These are phyloP conservation scores for Begonia masoniana DNA, from an alignment of 306 rosid genomes.

Conservation along the genomic window DNA sequence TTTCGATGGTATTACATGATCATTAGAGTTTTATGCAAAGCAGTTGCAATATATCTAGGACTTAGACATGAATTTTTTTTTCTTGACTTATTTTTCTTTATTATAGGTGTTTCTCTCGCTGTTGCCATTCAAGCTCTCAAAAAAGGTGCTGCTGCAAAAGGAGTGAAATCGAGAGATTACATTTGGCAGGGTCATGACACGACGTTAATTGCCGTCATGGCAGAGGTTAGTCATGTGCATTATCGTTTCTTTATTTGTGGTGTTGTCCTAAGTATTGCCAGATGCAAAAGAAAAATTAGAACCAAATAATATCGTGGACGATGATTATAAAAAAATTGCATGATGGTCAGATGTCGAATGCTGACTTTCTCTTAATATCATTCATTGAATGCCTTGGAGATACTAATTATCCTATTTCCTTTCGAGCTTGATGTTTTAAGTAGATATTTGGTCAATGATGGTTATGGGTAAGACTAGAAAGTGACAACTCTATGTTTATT, in stretches of 20 bases:
- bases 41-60: background rate
- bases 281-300: no score
- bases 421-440: no score
- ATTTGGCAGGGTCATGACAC: conserved; percentile 99
- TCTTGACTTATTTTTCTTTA: background rate
- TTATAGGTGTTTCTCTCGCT: conserved; percentile 81
- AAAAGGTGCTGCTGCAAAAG: conserved; percentile 94
- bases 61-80: conserved; percentile 9
- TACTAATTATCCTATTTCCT: no score
- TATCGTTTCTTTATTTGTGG: background rate
- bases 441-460: no score
- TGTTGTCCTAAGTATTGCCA: background rate
- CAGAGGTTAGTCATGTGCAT: conserved; percentile 47
- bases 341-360: no score
- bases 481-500: no score
- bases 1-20: conserved; percentile 63
- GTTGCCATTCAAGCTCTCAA: conserved; percentile 98
- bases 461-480: no score
- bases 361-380: no score
- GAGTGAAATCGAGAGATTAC: conserved; percentile 84
- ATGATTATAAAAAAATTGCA: no score
- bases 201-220: conserved; percentile 98
- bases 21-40: background rate
- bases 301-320: no score
- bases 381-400: no score